A percentile compares a stretch with the other conserved stretches of the same genome.
phyloP scores from a whole-genome alignment of 257 asterid genomes.

The Rehmannia glutinosa region DNA sequence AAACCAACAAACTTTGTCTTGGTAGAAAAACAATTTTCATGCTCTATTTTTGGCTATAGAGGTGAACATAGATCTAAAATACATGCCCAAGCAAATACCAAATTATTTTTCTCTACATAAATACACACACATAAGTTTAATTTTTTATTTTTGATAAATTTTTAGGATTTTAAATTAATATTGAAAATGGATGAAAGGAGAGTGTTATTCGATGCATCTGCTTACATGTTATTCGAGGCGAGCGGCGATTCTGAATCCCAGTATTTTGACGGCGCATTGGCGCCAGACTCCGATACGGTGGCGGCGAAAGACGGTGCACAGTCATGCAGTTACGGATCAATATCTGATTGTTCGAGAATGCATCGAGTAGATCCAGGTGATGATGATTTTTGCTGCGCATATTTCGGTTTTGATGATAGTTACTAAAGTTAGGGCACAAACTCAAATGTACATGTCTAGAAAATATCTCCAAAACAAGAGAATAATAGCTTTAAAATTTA shows the following conservation, averaged over 20 bases:
- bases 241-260: slow-evolving; percentile 49
- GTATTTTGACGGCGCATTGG: slow-evolving; percentile 11
- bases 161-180: too few species aligned
- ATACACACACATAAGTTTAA: too few species aligned
- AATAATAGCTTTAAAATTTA: too few species aligned
- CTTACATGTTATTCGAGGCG: slow-evolving; percentile 46
- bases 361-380: slow-evolving; percentile 2
- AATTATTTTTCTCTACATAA: too few species aligned
- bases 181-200: slow-evolving; percentile 17
- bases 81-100: slow-evolving; percentile 15
- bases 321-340: slow-evolving; percentile 44
- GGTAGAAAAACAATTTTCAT: neutral
- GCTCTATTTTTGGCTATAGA: neutral
- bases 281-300: slow-evolving; percentile 9
- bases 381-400: neutral
- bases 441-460: too few species aligned
- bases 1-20: neutral
- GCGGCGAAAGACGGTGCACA: slow-evolving; percentile 38
- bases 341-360: neutral
- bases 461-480: too few species aligned
- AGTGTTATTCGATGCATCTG: slow-evolving; percentile 29
- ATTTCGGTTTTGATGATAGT: slow-evolving; percentile 14
- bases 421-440: too few species aligned
- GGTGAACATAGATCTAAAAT: slow-evolving; percentile 40
- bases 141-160: too few species aligned